Evolutionary conservation across 805 yeast genomes (phyloP), one percentile per base, ranked within the genome.

Genomic region (Teunomyces gatunensis): DNA sequence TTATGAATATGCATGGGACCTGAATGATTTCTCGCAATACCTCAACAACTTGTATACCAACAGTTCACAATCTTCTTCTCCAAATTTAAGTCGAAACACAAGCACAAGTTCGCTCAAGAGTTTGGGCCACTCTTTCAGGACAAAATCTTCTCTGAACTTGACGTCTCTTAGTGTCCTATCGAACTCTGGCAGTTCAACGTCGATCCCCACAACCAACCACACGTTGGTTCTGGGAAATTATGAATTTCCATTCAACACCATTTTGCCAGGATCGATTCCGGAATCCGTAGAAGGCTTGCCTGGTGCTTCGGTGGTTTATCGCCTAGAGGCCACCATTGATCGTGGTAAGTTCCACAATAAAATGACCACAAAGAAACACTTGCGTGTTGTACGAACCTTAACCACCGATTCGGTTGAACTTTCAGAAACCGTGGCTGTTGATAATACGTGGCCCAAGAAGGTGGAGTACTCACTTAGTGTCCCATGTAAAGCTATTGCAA

Each of bases 371-470:
- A 83, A 81, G 55, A 87, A 83, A 65, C 89, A 84, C 58, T 53
- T 94, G 2, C 80, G 96, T 51, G 83, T 94, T 7, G 81, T 94
- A 9, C 78, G 99, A 58, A 92, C 98, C 0, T 69, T 92, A 49
- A 83, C 96, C 1, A 80, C 96, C 0, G 98, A 92, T 64, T 79
- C 95, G 1, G 79, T 87, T 3, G 98, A 94, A 58, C 73, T 90
- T 20, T 78, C 95, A 0, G 97, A 92, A 64, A 89, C 98, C 0
- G 87, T 91, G 56, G 88, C 96, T 0, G 95, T 92, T 28, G 96
- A 90, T 60, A 92, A 92, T 63, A 84, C 91, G 1, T 92, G 98
- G 98, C 97, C 98, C 2, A 73, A 83, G 40, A 94, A 94, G 62
- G 89, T 92, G 28, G 97, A 92, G 59, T 92, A 92, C 64, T 79